Evolutionary conservation across 371 early-diverging fungal genomes (phyloP), one percentile per base, ranked within the genome.

Genomic region (Apophysomyces trapeziformis): DNA sequence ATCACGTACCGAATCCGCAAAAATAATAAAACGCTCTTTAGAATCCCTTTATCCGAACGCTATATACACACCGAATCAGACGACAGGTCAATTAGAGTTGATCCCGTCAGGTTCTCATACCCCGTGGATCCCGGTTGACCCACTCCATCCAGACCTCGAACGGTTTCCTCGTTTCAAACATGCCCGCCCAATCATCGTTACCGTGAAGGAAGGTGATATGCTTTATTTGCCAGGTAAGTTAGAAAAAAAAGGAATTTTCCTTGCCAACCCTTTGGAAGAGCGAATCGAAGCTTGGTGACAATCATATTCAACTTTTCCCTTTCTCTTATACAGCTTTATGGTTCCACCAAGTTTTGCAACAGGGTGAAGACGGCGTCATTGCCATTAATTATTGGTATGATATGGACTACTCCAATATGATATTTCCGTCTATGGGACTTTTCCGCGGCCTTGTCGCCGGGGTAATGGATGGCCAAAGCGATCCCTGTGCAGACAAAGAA

Each of bases 331-430:
- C 58, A 81, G 87, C 92, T 0, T 73, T 90, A 69, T 92, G 92
- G 93, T 89, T 86, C 63, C 93, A 93, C 69, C 87, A 90, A 46
- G 93, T 93, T 0, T 68, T 83, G 58, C 93, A 93, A 70, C 67
- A 80, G 5, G 81, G 79, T 9, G 76, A 79, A 4, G 81, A 85
- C 50, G 85, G 85, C n/a, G 87, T 88, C n/a, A 87, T 92, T 67
- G 93, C 93, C 0, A 87, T 93, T 18, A 93, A 93, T 68, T 91
- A 86, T 67, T 93, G 93, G 93, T 93, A 90, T 67, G 89, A 90
- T 69, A 89, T 91, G 87, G 84, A 86, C 7, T 90, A 86, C 59
- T 62, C 63, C 5, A 75, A 73, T 46, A 70, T 63, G 7, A 35
- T 83, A 8, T 80, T 71, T 64, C 74, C 83, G 1, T 72, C 75